Base-by-base conservation (phyloP, 345 rosid genomes). In the Murraya paniculata region DNA sequence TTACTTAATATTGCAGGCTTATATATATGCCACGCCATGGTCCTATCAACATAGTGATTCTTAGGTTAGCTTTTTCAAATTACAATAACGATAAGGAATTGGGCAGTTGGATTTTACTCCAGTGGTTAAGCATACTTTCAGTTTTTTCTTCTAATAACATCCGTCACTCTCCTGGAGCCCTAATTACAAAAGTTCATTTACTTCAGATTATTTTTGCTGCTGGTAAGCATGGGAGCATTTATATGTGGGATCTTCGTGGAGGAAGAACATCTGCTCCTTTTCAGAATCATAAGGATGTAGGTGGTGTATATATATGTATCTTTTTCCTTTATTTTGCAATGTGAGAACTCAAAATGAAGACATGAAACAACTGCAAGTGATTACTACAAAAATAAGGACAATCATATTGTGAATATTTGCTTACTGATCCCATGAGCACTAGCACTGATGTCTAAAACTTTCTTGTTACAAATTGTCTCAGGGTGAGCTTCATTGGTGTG, bases 181-280 rank as follows among this genome's bases (percentile, higher is more conserved):
- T 71, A 7, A 60, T 33, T 22, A 25, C 77, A 56, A 39, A 56
- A 53, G 22, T 72, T 77, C 69, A 78, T 86, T 71, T 68, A 18
- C 38, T 80, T 61, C 61, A 95, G 99, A 83, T 84, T 67, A 84
- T 96, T 77, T 89, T 92, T 77, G 97, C 92, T 67, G 97, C 97
- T 74, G 93, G 94, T 74, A 86, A 86, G 85, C 72, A 81, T 76
- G 99, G 98, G 79, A 83, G 72, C 66, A 84, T 96, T 73, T 88
- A 89, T 75, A 68, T 88, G 69, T 96, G 98, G 98, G 98, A 96
- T 89, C 89, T 96, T 74, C 94, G 99, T 68, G 94, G 98, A 57
- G 99, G 99, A 80, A 90, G 89, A 68, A 79, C 78, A 71, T 84
- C 95, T 83, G 74, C 86, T 74, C 90, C 87, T 81, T 88, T 94